These are phyloP conservation scores for Penicillium lagena DNA, from an alignment of 495 filamentous ascomycete genomes.

Conservation along the genomic window DNA sequence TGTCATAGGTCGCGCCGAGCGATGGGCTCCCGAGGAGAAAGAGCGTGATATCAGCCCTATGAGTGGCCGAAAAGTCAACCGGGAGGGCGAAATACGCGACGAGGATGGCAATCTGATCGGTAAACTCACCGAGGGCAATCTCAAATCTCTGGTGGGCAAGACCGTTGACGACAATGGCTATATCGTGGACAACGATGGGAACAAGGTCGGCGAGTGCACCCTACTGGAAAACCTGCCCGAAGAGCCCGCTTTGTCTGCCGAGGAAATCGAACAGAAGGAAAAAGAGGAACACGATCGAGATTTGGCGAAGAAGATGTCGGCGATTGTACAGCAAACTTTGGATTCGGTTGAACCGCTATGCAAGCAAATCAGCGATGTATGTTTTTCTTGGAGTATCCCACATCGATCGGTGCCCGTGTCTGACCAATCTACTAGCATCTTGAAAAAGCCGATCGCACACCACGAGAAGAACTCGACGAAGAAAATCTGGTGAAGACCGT, in stretches of 20 bases:
- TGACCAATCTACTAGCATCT: conserved; percentile 49
- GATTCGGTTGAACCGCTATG: conserved; percentile 79
- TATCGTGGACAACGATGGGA: conserved; percentile 76
- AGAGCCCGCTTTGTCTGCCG: conserved; percentile 25
- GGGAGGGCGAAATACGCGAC: conserved; percentile 76
- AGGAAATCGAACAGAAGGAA: conserved; percentile 44
- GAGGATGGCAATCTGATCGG: conserved; percentile 76
- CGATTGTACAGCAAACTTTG: conserved; percentile 69
- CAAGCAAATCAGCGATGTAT: conserved; percentile 80
- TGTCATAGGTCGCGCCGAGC: conserved; percentile 69
- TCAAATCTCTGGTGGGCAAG: conserved; percentile 65
- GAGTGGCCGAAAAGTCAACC: conserved; percentile 71
- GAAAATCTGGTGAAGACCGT: conserved; percentile 80
- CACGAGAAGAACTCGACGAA: conserved; percentile 89
- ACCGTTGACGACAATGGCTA: conserved; percentile 83
- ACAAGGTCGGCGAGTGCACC: conserved; percentile 72
- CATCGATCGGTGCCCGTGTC: conserved; percentile 9
- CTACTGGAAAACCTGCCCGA: conserved; percentile 67
- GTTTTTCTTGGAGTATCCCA: neutral
- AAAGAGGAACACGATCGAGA: conserved; percentile 62
- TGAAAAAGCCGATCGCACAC: conserved; percentile 71
- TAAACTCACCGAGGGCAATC: conserved; percentile 67
- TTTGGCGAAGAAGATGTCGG: conserved; percentile 70
- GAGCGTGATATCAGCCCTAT: conserved; percentile 63
- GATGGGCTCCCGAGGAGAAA: conserved; percentile 74